Percentiles rank a stretch among this genome's conserved stretches.
Conservation (phyloP, 768 basidiomycete genomes). For the Naematelia aurantialba region DNA sequence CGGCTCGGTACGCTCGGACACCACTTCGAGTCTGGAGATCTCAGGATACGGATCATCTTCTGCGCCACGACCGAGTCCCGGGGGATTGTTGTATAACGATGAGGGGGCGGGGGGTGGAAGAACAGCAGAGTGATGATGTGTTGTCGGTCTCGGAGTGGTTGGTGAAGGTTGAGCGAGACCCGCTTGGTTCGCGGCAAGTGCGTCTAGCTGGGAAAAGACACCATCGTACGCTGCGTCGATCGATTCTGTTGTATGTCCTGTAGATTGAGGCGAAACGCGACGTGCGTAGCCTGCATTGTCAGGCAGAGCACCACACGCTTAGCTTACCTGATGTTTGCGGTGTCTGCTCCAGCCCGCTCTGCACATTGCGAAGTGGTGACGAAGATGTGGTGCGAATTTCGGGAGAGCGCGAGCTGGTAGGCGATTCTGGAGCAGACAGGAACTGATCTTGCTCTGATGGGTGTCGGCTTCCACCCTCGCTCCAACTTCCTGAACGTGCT, state of each 20-base stretch:
- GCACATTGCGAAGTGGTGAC: constrained; percentile 24
- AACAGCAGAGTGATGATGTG: constrained; percentile 2
- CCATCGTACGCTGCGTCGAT: constrained; percentile 43
- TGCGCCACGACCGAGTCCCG: constrained; percentile 2
- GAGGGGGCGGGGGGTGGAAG: neutral
- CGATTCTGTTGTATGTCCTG: constrained; percentile 35
- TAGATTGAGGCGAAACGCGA: constrained; percentile 22
- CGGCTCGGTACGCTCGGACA: constrained; percentile 37
- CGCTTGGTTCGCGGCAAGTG: constrained; percentile 17
- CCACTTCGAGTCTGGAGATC: constrained; percentile 22
- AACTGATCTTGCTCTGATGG: neutral
- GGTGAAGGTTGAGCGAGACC: constrained; percentile 7
- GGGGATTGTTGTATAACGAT: neutral
- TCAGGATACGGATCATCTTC: constrained; percentile 9
- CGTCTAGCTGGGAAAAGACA: constrained; percentile 36
- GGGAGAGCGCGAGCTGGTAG: constrained; percentile 8
- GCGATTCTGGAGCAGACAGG: constrained; percentile 3
- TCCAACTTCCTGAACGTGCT: neutral
- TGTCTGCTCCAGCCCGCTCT: neutral
- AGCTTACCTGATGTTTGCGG: neutral
- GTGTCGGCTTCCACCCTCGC: neutral
- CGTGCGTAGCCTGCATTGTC: neutral
- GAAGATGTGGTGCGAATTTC: constrained; percentile 39
- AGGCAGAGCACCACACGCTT: neutral
- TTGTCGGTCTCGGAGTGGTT: constrained; percentile 2